These are phyloP conservation scores for Malus sylvestris DNA, from an alignment of 306 rosid species.

Conservation along the genomic window DNA sequence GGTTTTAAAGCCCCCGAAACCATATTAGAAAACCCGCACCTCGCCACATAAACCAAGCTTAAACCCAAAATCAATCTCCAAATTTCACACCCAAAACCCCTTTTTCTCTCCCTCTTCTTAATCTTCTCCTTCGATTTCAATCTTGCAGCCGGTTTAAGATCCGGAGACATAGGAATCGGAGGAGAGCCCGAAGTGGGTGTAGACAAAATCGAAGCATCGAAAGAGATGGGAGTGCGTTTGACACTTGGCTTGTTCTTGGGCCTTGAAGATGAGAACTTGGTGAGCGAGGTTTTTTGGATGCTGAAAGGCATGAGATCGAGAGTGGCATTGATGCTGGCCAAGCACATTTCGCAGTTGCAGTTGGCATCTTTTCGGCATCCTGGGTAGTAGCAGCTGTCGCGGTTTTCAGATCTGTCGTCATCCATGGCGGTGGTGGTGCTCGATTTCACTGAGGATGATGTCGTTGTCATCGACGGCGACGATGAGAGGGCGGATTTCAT, in stretches of 20 bases:
- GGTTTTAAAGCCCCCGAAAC: conserved; percentile 36
- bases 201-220: conserved; percentile 42
- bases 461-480: background rate
- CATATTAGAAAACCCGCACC: conserved; percentile 24
- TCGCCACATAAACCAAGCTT: conserved; percentile 31
- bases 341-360: conserved; percentile 65
- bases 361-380: conserved; percentile 77
- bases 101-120: background rate
- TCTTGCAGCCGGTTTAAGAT: conserved; percentile 28
- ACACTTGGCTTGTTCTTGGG: conserved; percentile 13
- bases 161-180: conserved; percentile 14
- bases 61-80: conserved; percentile 27
- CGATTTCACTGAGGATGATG: conserved; percentile 31
- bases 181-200: conserved; percentile 35
- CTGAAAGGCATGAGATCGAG: conserved; percentile 71
- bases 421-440: conserved; percentile 21
- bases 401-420: conserved; percentile 33
- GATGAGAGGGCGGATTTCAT: conserved; percentile 27
- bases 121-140: conserved; percentile 11
- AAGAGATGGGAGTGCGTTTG: conserved; percentile 50
- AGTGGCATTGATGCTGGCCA: conserved; percentile 80
- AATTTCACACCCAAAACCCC: conserved; percentile 17
- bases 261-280: conserved; percentile 45
- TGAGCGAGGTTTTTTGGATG: conserved; percentile 52
- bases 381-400: conserved; percentile 69